Conservation (phyloP, 495 filamentous ascomycete species). For the Chaetomium fimeti region DNA sequence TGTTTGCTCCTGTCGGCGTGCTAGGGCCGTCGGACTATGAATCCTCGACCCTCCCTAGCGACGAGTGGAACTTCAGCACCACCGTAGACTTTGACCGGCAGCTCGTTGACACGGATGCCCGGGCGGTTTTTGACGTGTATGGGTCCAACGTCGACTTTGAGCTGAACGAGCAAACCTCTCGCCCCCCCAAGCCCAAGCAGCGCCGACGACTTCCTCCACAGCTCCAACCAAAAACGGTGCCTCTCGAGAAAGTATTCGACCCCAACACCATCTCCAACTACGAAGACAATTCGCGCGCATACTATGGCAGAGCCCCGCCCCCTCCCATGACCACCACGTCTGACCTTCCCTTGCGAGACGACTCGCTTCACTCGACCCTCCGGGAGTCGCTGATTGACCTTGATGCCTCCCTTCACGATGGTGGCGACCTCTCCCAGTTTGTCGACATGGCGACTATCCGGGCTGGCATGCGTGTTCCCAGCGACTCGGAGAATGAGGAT, state of each 20-base stretch:
- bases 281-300: conserved; percentile 54
- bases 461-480: conserved; percentile 45
- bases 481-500: conserved; percentile 42
- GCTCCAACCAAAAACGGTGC: conserved; percentile 48
- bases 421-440: conserved; percentile 52
- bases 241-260: conserved; percentile 57
- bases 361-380: conserved; percentile 50
- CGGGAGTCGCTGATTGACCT: conserved; percentile 59
- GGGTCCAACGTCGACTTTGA: conserved; percentile 50
- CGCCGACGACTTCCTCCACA: conserved; percentile 52
- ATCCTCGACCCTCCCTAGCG: conserved; percentile 46
- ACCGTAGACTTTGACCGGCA: conserved; percentile 77
- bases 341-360: conserved; percentile 55
- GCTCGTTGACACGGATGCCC: conserved; percentile 46
- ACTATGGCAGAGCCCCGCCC: conserved; percentile 45
- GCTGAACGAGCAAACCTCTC: conserved; percentile 45
- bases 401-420: conserved; percentile 56
- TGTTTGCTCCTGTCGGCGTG: conserved; percentile 76
- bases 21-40: conserved; percentile 51
- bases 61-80: conserved; percentile 92
- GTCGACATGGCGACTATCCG: conserved; percentile 60
- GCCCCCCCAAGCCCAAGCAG: conserved; percentile 41
- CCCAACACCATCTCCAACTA: conserved; percentile 57
- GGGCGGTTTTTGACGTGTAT: conserved; percentile 53
- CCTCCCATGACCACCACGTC: conserved; percentile 40